Conservation (phyloP, 345 rosid species). For the Euclidium syriacum region DNA sequence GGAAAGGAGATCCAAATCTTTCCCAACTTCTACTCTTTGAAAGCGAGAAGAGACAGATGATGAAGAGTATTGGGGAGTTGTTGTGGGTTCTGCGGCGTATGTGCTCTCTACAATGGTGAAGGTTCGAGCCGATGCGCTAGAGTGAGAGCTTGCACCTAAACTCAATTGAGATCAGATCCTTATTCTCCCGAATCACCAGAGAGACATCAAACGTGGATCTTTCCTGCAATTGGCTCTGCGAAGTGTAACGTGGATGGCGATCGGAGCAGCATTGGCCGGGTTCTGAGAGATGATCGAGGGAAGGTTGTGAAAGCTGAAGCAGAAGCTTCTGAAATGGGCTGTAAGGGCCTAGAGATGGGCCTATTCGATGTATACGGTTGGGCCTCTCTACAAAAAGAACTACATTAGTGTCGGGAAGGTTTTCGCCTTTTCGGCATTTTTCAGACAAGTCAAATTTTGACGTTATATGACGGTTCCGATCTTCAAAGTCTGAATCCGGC, state of each 20-base stretch:
- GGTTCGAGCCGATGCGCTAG: constrained; percentile 8
- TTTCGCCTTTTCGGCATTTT: too few relatives aligned
- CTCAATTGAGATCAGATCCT: constrained; percentile 25
- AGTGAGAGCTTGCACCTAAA: constrained; percentile 4
- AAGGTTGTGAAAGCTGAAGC: constrained; percentile 3
- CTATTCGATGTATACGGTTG: too few relatives aligned
- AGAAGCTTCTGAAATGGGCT: constrained; percentile 18
- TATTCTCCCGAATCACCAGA: not conserved
- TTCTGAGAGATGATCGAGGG: constrained; percentile 23
- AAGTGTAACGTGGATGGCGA: constrained; percentile 3
- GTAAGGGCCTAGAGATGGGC: not conserved
- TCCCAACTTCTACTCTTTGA: not conserved
- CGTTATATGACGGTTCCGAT: too few relatives aligned
- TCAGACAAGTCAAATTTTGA: too few relatives aligned
- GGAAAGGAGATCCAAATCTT: constrained; percentile 5
- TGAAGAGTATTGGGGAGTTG: too few relatives aligned
- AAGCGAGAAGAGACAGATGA: not conserved
- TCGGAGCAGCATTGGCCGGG: constrained; percentile 19
- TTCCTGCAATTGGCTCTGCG: not conserved
- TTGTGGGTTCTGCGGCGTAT: not conserved
- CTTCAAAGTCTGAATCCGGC: too few relatives aligned
- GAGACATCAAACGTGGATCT: constrained; percentile 3
- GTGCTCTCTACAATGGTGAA: constrained; percentile 13
- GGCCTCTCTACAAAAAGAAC: too few relatives aligned
- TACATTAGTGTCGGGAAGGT: too few relatives aligned